phyloP scores from a whole-genome alignment of 139 green algal genomes.

The Medakamo hakoo region DNA sequence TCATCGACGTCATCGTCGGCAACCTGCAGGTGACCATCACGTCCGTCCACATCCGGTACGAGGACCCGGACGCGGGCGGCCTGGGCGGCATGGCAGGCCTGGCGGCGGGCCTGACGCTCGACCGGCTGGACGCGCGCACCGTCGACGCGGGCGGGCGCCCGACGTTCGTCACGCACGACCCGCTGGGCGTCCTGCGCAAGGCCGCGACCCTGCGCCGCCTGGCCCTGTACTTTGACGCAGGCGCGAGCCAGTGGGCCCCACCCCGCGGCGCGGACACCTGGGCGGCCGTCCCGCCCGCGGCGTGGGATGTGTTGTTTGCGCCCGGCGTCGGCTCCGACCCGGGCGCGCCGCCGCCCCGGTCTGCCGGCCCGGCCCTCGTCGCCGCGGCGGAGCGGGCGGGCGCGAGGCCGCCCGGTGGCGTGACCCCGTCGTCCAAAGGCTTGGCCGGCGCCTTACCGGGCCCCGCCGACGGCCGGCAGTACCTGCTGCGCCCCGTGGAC shows the following conservation, averaged over 20 bases:
- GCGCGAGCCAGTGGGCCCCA: constrained; percentile 22
- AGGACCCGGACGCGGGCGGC: constrained; percentile 13
- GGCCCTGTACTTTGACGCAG: constrained; percentile 67
- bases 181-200: constrained; percentile 70
- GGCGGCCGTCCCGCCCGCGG: constrained; percentile 17
- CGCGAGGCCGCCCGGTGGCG: no score
- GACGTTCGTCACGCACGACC: constrained; percentile 59
- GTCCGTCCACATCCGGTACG: constrained; percentile 81
- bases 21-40: constrained; percentile 76
- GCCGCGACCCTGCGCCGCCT: constrained; percentile 40
- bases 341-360: not conserved
- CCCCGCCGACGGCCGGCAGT: constrained; percentile 14
- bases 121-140: constrained; percentile 60
- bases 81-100: not conserved
- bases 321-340: constrained; percentile 15
- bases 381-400: no score
- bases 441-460: not conserved
- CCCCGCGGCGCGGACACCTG: constrained; percentile 17
- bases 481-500: constrained; percentile 48
- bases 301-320: constrained; percentile 64
- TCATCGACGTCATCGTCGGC: constrained; percentile 65
- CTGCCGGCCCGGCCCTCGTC: constrained; percentile 6
- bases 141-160: constrained; percentile 57
- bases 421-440: not conserved
- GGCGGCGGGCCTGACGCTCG: constrained; percentile 56